Evolutionary conservation across 2,329 filamentous ascomycete genomes (phyloP), one percentile per base, ranked within the genome.

Genomic region (Colletotrichum lupini): DNA sequence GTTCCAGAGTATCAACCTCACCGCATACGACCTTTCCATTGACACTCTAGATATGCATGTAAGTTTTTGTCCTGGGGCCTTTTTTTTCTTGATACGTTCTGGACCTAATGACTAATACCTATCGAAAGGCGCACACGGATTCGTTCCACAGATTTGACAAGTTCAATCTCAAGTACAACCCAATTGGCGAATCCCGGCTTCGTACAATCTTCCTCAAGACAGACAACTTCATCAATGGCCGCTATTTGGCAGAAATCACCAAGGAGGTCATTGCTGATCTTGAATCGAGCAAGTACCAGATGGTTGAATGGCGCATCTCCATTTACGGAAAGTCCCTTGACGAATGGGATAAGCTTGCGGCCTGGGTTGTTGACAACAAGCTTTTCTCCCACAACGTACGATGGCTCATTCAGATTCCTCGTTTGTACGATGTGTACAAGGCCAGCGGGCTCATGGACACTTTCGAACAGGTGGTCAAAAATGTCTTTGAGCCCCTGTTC

Each of bases 61-160:
- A 86, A 81, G 93, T 88, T 28, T 24, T 28, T 30, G 14, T 42
- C 11, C 46, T 5, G 26, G 22, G 9, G 19, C 61, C 5, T 19
- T 57, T 37, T 14, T 26, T 26, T 22, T 30, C 30, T 42, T 56
- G 5, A 22, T 56, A 53, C 16, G 22, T 49, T 8, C 14, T 24
- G 26, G 64, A 55, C 5, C 30, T 32, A 28, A 22, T 5, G 26
- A 22, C 64, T 74, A 30, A 74, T 14, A 30, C 22, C 26, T 12
- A 14, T 16, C 9, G 16, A 26, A 61, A 94, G 92, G 96, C 97
- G 28, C 97, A 99, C 80, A 98, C 95, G 12, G 97, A 99, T 83
- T 97, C 95, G 0, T 99, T 99, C 85, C 97, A 99, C 83, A 94
- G 97, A 4, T 99, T 99, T 81, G 97, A 99, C 87, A 99, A 99